A percentile compares a stretch with the other conserved stretches of the same genome.
phyloP scores from a whole-genome alignment of 1,284 basidiomycete species.

The Sporisorium exsertum region DNA sequence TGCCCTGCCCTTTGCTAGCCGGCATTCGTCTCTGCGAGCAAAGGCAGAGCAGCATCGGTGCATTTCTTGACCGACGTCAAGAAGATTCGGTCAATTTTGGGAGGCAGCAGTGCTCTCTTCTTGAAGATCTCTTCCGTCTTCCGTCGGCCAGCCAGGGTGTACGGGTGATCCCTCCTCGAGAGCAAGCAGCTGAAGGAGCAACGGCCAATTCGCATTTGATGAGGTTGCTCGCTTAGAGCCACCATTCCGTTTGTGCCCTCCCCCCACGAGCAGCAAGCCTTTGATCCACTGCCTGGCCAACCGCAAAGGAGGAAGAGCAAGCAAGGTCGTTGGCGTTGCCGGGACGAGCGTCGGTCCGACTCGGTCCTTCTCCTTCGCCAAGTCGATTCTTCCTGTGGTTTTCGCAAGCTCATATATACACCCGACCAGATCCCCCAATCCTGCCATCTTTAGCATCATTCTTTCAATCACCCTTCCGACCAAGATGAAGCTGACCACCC shows the following conservation, averaged over 20 bases:
- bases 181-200: too few relatives aligned
- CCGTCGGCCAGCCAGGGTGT: too few relatives aligned
- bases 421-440: background rate
- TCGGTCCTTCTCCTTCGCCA: constrained; percentile 4
- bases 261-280: background rate
- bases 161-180: too few relatives aligned
- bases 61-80: background rate
- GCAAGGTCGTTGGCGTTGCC: background rate
- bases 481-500: constrained; percentile 29
- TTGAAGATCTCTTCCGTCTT: background rate
- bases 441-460: background rate
- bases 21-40: background rate
- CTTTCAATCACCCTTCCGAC: background rate
- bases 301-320: background rate
- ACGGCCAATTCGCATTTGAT: background rate
- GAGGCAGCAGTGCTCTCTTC: background rate
- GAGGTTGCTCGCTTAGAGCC: background rate
- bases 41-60: background rate
- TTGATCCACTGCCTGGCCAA: background rate
- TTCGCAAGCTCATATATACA: background rate
- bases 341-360: constrained; percentile 13
- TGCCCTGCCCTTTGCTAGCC: constrained; percentile 3
- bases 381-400: background rate
- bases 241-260: background rate
- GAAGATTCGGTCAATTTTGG: background rate